Evolutionary conservation across 2,329 filamentous ascomycete genomes (phyloP).

Genomic region (Penicillium freii): DNA sequence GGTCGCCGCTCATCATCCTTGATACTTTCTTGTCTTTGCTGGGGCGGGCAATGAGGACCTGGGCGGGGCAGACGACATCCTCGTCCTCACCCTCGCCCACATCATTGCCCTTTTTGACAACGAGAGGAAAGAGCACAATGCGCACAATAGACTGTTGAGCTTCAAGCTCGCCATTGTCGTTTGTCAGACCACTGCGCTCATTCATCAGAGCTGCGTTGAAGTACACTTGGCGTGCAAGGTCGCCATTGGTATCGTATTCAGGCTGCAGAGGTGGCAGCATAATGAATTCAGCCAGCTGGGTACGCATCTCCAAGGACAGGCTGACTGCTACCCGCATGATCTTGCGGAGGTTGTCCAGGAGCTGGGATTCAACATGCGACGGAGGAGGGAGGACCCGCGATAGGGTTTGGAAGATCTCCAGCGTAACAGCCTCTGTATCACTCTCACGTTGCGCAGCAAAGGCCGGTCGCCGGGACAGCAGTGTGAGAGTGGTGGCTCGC

Average conservation of each 20-base stretch:
- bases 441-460: conserved; percentile 80
- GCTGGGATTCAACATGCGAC: conserved; percentile 72
- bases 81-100: conserved; percentile 84
- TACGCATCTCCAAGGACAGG: conserved; percentile 94
- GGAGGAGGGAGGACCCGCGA: conserved; percentile 84
- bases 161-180: conserved; percentile 77
- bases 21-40: conserved; percentile 46
- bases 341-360: conserved; percentile 78
- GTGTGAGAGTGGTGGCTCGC: conserved; percentile 90
- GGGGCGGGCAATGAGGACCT: conserved; percentile 72
- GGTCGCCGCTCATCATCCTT: conserved; percentile 42
- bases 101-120: conserved; percentile 94
- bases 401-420: conserved; percentile 82
- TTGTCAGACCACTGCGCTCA: conserved; percentile 72
- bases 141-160: conserved; percentile 74
- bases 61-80: conserved; percentile 91
- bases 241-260: conserved; percentile 90
- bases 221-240: conserved; percentile 78
- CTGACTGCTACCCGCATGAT: conserved; percentile 87
- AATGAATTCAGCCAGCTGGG: conserved; percentile 93
- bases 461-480: conserved; percentile 75
- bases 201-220: conserved; percentile 97
- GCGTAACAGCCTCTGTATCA: conserved; percentile 93
- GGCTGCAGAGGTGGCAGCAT: conserved; percentile 95
- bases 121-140: conserved; percentile 90